phyloP scores from a whole-genome alignment of 2,329 filamentous ascomycete genomes.

The Aspergillus uvarum region DNA sequence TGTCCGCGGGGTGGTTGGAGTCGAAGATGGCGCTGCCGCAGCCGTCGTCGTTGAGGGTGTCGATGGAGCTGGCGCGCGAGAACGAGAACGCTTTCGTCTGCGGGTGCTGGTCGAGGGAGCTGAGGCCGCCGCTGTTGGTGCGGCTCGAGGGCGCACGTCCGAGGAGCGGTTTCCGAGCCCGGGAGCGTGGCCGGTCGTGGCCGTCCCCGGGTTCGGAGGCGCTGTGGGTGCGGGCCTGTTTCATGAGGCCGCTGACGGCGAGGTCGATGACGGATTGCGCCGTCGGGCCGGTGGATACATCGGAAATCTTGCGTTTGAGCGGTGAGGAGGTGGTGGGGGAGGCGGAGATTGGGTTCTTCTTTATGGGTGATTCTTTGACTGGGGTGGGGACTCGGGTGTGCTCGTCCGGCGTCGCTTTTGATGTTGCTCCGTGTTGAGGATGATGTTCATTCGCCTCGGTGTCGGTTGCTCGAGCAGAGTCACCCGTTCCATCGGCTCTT shows the following conservation, averaged over 20 bases:
- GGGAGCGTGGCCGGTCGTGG: constrained; percentile 21
- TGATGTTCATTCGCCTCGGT: not conserved
- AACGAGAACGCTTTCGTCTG: constrained; percentile 13
- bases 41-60: constrained; percentile 49
- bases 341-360: constrained; percentile 1
- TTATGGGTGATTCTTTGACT: not conserved
- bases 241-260: constrained; percentile 43
- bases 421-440: not conserved
- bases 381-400: not conserved
- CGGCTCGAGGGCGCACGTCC: constrained; percentile 42
- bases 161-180: constrained; percentile 39
- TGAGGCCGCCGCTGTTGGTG: constrained; percentile 6
- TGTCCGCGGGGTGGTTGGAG: constrained; percentile 22
- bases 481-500: not conserved
- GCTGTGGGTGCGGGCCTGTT: constrained; percentile 37
- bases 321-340: constrained; percentile 3
- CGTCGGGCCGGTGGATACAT: constrained; percentile 15
- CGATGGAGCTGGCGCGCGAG: constrained; percentile 51
- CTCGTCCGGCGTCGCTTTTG: not conserved
- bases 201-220: constrained; percentile 22
- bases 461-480: not conserved
- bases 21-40: constrained; percentile 37
- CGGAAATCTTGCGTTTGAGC: constrained; percentile 20
- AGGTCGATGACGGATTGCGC: constrained; percentile 34
- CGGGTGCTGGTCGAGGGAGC: not conserved